Evolutionary conservation across 352 stramenopile species (phyloP).

Genomic region (Phytophthora hybrid): DNA sequence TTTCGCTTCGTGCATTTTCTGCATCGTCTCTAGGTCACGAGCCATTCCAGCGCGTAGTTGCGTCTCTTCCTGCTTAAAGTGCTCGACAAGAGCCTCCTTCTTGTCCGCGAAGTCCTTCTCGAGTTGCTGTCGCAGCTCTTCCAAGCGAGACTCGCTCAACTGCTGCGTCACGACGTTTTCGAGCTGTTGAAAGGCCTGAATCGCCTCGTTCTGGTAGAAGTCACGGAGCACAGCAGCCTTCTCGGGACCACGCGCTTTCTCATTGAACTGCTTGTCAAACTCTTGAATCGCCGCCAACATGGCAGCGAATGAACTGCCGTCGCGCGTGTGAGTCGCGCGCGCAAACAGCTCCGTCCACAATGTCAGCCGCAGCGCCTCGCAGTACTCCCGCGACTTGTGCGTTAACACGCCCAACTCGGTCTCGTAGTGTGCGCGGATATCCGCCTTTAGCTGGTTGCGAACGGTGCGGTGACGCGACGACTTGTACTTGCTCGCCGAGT

Average conservation of each 20-base stretch:
- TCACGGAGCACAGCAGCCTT: slow-evolving; percentile 58
- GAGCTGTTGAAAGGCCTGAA: slow-evolving; percentile 63
- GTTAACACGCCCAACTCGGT: slow-evolving; percentile 51
- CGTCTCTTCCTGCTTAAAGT: slow-evolving; percentile 74
- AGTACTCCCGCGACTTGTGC: slow-evolving; percentile 60
- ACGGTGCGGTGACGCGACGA: slow-evolving; percentile 55
- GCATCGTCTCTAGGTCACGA: slow-evolving; percentile 72
- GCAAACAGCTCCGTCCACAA: slow-evolving; percentile 55
- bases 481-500: slow-evolving; percentile 51
- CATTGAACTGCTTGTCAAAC: slow-evolving; percentile 64
- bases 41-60: slow-evolving; percentile 67
- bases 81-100: slow-evolving; percentile 63
- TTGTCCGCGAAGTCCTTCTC: slow-evolving; percentile 69
- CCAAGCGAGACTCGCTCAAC: slow-evolving; percentile 64
- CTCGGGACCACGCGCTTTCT: slow-evolving; percentile 59
- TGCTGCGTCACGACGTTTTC: slow-evolving; percentile 57
- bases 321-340: slow-evolving; percentile 10
- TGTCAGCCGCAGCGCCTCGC: slow-evolving; percentile 45
- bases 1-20: slow-evolving; percentile 73
- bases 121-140: slow-evolving; percentile 58
- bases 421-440: slow-evolving; percentile 53
- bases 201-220: slow-evolving; percentile 67
- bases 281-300: slow-evolving; percentile 56
- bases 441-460: slow-evolving; percentile 58
- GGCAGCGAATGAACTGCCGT: slow-evolving; percentile 42